Conservation (phyloP, 371 early-diverging fungal species). For the Amoeboaphelidium protococcarum region DNA sequence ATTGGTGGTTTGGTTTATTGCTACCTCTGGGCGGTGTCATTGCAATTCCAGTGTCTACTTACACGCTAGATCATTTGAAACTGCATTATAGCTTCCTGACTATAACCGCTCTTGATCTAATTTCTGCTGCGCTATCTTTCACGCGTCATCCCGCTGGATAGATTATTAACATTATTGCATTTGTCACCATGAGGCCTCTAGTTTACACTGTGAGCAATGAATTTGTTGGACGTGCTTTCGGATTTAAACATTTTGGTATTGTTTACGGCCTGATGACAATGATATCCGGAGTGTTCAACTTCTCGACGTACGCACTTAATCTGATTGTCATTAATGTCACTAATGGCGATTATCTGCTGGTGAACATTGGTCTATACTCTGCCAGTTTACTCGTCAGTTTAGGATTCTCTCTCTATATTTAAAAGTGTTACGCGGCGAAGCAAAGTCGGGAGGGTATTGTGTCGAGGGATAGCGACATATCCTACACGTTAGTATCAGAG, state of each 20-base stretch:
- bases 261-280: neutral
- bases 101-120: neutral
- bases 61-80: neutral
- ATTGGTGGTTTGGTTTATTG: neutral
- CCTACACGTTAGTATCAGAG: too few species aligned
- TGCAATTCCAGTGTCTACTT: neutral
- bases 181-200: neutral
- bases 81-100: neutral
- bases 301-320: too few species aligned
- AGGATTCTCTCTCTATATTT: too few species aligned
- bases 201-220: neutral
- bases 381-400: too few species aligned
- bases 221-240: neutral
- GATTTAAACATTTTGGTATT: neutral
- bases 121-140: neutral
- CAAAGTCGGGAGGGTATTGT: too few species aligned
- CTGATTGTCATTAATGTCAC: too few species aligned
- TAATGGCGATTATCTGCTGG: too few species aligned
- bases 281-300: neutral
- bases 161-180: neutral
- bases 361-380: too few species aligned
- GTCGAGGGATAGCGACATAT: too few species aligned
- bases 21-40: neutral
- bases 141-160: neutral
- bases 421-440: too few species aligned